A percentile compares a stretch with the other conserved stretches of the same genome.
These are phyloP conservation scores for Breynia disticha DNA, from an alignment of 441 rosid species.

Conservation along the genomic window DNA sequence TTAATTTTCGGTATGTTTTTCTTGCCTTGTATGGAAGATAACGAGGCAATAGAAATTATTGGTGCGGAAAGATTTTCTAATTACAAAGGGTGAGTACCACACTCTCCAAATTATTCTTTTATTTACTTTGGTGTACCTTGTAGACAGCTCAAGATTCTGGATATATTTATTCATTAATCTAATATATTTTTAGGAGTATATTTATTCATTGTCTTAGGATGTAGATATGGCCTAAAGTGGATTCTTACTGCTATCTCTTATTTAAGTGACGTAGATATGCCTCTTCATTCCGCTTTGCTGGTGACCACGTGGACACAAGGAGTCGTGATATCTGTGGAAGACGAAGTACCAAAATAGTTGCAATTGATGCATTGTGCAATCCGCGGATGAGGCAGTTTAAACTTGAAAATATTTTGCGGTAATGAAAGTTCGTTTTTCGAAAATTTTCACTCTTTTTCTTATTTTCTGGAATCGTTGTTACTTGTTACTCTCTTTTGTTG, in stretches of 20 bases:
- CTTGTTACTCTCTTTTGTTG: no score
- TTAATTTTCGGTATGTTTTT: conserved; percentile 86
- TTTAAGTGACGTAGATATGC: conserved; percentile 57
- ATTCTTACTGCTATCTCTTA: conserved; percentile 15
- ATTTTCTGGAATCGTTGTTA: background rate
- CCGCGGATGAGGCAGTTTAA: conserved; percentile 56
- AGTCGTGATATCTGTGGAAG: conserved; percentile 47
- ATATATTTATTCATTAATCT: background rate
- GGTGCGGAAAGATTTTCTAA: conserved; percentile 80
- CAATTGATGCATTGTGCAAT: conserved; percentile 71
- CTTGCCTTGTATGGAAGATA: conserved; percentile 81
- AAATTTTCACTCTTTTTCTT: background rate
- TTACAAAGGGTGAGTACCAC: conserved; percentile 61
- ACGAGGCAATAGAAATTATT: conserved; percentile 77
- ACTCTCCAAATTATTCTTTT: background rate
- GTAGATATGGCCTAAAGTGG: conserved; percentile 1
- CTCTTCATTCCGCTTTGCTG: conserved; percentile 77
- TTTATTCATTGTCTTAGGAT: background rate
- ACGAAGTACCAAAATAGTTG: conserved; percentile 57
- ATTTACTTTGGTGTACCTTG: background rate
- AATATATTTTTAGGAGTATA: background rate
- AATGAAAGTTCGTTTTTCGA: conserved; percentile 10
- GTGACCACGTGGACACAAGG: conserved; percentile 60
- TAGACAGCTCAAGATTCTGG: background rate
- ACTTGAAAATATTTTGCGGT: conserved; percentile 55